Evolutionary conservation across 805 yeast genomes (phyloP).

Genomic region (Torulaspora indica): DNA sequence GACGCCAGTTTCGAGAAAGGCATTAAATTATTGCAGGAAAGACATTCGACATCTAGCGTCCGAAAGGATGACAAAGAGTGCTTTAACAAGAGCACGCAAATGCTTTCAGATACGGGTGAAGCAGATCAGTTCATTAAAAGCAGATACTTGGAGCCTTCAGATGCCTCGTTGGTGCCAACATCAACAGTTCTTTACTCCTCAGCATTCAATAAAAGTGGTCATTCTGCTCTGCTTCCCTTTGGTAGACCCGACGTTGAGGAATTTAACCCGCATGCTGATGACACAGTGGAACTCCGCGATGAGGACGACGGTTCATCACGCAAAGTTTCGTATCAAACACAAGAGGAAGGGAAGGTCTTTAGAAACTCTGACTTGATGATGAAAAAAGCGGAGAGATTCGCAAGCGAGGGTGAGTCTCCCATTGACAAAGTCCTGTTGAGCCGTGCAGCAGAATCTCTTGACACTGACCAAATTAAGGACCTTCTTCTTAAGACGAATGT

Average conservation of each 20-base stretch:
- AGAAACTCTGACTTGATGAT: constrained; percentile 20
- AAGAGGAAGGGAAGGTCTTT: constrained; percentile 30
- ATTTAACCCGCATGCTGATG: constrained; percentile 30
- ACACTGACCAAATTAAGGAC: constrained; percentile 38
- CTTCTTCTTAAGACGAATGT: constrained; percentile 39
- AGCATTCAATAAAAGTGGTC: constrained; percentile 31
- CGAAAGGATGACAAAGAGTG: background rate
- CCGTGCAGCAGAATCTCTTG: constrained; percentile 31
- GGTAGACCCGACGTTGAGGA: constrained; percentile 33
- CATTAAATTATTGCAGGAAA: constrained; percentile 33
- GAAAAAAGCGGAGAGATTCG: constrained; percentile 11
- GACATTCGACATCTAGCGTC: constrained; percentile 14
- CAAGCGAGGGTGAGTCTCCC: constrained; percentile 10
- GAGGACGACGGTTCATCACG: constrained; percentile 18
- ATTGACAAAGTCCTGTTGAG: constrained; percentile 26
- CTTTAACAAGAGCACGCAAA: background rate
- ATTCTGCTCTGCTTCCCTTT: constrained; percentile 38
- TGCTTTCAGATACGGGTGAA: constrained; percentile 3
- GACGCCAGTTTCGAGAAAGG: constrained; percentile 67
- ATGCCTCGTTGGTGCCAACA: constrained; percentile 3
- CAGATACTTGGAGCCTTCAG: background rate
- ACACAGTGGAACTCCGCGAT: constrained; percentile 31
- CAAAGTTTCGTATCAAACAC: constrained; percentile 12
- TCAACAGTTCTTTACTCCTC: constrained; percentile 25
- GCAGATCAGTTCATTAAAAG: background rate